A percentile compares a stretch with the other conserved stretches of the same genome.
These are phyloP conservation scores for Naegleria lovaniensis DNA, from an alignment of 208 protist genomes.

Conservation along the genomic window DNA sequence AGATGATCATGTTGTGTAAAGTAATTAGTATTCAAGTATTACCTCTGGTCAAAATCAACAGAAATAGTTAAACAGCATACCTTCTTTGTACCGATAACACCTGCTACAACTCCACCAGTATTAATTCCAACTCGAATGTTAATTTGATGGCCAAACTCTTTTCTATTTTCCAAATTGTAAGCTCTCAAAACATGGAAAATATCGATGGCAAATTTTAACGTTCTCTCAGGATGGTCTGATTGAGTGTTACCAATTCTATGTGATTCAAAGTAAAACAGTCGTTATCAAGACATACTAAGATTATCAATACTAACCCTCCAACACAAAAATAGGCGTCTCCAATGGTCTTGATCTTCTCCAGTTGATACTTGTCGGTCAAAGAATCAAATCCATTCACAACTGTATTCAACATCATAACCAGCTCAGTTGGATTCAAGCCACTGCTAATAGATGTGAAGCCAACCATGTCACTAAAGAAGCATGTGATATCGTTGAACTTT, in stretches of 20 bases:
- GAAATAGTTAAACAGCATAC: too few species aligned
- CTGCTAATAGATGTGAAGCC: conserved; percentile 52
- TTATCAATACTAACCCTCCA: conserved; percentile 42
- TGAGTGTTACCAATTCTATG: not conserved
- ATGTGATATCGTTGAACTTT: conserved; percentile 22
- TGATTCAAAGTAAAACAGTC: too few species aligned
- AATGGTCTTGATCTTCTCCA: conserved; percentile 59
- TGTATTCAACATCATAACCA: conserved; percentile 50
- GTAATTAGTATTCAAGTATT: too few species aligned
- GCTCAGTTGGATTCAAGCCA: conserved; percentile 41
- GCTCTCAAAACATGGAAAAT: not conserved
- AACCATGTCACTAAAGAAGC: conserved; percentile 40
- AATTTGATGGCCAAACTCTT: not conserved
- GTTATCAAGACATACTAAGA: too few species aligned
- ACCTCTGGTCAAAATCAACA: too few species aligned
- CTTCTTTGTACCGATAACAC: conserved; percentile 42
- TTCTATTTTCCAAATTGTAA: not conserved
- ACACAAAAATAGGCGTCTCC: conserved; percentile 53
- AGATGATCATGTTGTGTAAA: too few species aligned
- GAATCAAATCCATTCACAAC: conserved; percentile 51
- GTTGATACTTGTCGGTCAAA: conserved; percentile 40
- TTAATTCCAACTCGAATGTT: conserved; percentile 34
- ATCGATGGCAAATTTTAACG: not conserved
- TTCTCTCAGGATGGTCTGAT: not conserved
- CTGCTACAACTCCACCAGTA: conserved; percentile 39